Evolutionary conservation across 2,329 filamentous ascomycete genomes (phyloP).

Genomic region (Rutstroemia sp.): DNA sequence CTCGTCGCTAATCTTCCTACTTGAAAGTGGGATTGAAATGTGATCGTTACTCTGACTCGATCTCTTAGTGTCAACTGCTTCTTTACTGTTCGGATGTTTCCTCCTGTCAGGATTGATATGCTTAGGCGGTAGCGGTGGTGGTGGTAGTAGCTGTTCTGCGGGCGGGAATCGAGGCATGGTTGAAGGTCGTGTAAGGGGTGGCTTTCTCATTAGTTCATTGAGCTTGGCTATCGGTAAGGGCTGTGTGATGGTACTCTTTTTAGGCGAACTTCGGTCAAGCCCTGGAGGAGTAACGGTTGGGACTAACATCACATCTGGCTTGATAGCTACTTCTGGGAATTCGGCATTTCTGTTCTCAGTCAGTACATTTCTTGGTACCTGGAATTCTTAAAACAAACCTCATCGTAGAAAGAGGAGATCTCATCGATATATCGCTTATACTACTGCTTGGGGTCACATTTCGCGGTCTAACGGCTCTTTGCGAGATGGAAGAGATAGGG

Average conservation of each 20-base stretch:
- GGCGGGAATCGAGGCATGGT: constrained; percentile 10
- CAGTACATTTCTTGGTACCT: not conserved
- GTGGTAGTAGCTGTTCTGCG: constrained; percentile 7
- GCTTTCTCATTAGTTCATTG: constrained; percentile 11
- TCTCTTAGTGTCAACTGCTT: not conserved
- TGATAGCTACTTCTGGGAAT: constrained; percentile 19
- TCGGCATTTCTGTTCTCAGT: constrained; percentile 18
- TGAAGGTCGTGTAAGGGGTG: constrained; percentile 11
- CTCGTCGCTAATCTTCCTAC: constrained; percentile 5
- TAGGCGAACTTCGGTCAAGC: constrained; percentile 17
- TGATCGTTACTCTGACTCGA: not conserved
- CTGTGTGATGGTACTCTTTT: constrained; percentile 16
- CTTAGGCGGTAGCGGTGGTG: not conserved
- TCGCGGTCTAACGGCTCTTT: constrained; percentile 9
- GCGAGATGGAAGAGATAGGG: constrained; percentile 10
- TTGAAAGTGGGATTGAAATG: not conserved
- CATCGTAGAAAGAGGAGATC: constrained; percentile 23
- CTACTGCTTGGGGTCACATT: constrained; percentile 24
- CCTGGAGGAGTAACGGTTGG: constrained; percentile 18
- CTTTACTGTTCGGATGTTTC: not conserved
- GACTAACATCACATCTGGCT: constrained; percentile 18
- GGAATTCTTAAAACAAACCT: constrained; percentile 11
- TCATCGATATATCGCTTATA: constrained; percentile 21
- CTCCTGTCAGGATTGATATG: constrained; percentile 9
- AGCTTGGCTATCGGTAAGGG: constrained; percentile 17